Percentiles rank a stretch among this genome's conserved stretches.
These are phyloP conservation scores for Pseudozyma thailandica DNA, from an alignment of 1,284 basidiomycete genomes.

Conservation along the genomic window DNA sequence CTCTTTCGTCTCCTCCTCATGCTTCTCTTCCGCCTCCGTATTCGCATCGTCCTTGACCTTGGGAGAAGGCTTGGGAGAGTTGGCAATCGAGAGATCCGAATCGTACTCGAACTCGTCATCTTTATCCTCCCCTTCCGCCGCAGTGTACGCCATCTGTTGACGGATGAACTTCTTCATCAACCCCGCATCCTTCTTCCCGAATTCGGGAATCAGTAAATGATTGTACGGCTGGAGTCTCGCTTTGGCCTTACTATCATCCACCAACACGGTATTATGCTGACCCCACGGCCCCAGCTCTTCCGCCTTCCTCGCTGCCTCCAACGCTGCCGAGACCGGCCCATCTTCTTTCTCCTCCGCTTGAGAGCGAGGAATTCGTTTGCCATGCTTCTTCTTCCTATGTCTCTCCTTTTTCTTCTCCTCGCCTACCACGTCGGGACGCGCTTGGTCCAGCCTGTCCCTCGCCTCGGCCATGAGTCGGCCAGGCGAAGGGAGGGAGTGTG, in stretches of 20 bases:
- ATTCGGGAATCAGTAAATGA: conserved; percentile 61
- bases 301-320: conserved; percentile 1
- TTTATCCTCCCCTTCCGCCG: conserved; percentile 1
- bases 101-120: conserved; percentile 32
- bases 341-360: conserved; percentile 1
- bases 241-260: conserved; percentile 83
- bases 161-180: conserved; percentile 28
- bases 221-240: conserved; percentile 78
- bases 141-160: conserved; percentile 6
- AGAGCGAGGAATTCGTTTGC: neutral
- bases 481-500: neutral
- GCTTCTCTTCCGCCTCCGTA: neutral
- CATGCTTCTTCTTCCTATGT: conserved; percentile 1
- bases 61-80: neutral
- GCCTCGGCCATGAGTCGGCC: conserved; percentile 33
- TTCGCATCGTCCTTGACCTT: neutral
- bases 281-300: conserved; percentile 68
- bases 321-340: neutral
- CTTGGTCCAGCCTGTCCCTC: conserved; percentile 27
- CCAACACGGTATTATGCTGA: conserved; percentile 79
- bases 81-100: conserved; percentile 27
- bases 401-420: neutral
- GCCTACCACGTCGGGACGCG: conserved; percentile 19
- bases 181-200: conserved; percentile 32
- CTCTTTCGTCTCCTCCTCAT: conserved; percentile 16